A percentile compares a stretch with the other conserved stretches of the same genome.
Conservation (phyloP, 345 rosid genomes). For the Cardamine chenopodiifolia region DNA sequence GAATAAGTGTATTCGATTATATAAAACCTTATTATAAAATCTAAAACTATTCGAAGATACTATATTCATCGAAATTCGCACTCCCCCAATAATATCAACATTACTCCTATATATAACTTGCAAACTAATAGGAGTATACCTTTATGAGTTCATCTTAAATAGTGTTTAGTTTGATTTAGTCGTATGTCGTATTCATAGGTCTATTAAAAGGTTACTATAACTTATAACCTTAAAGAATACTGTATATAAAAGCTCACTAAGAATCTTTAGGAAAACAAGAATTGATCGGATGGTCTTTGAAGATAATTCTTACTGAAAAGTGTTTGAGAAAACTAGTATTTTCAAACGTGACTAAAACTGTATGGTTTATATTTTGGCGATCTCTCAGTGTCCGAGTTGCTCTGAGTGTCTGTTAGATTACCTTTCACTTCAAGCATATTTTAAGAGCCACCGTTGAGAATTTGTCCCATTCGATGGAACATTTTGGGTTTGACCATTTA, state of each 20-base stretch:
- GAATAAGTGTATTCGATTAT: conserved; percentile 1
- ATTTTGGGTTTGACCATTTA: neutral
- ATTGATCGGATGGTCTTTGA: neutral
- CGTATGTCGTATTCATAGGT: conserved; percentile 25
- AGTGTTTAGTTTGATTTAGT: neutral
- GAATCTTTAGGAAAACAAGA: neutral
- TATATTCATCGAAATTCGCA: conserved; percentile 18
- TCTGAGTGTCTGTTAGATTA: neutral
- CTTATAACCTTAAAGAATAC: neutral
- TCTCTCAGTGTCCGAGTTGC: neutral
- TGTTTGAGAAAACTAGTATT: neutral
- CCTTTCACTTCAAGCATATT: neutral
- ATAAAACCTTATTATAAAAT: neutral
- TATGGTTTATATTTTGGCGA: neutral
- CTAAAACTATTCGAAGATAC: neutral
- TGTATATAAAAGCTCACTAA: neutral
- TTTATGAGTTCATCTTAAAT: neutral
- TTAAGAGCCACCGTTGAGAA: neutral
- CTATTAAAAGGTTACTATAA: too few species aligned
- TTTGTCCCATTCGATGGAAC: neutral
- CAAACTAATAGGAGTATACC: conserved; percentile 8
- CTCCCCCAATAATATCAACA: conserved; percentile 17
- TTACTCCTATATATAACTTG: neutral
- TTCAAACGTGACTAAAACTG: neutral
- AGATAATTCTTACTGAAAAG: neutral